Percentiles rank a stretch among this genome's conserved stretches.
These are phyloP conservation scores for Candida ascalaphidarum DNA, from an alignment of 805 yeast species.

Conservation along the genomic window DNA sequence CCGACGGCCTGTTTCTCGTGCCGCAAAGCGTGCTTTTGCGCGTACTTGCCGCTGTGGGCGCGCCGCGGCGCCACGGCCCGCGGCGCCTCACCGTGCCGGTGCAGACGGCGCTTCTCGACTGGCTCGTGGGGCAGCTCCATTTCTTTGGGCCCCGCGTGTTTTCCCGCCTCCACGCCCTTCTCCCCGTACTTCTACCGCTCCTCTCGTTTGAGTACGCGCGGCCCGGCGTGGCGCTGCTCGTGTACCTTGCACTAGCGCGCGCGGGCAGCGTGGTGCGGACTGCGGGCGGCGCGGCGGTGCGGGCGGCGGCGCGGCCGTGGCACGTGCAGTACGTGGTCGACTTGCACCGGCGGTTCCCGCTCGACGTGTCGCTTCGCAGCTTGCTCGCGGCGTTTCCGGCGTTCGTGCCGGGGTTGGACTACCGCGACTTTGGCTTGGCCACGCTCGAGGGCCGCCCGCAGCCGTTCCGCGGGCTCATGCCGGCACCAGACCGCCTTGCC, in stretches of 20 bases:
- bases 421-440: constrained; percentile 2
- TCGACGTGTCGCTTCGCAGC: constrained; percentile 16
- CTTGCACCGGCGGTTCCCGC: constrained; percentile 20
- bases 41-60: too few relatives aligned
- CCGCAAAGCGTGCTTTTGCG: too few relatives aligned
- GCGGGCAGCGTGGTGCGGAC: too few relatives aligned
- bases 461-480: too few relatives aligned
- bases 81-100: constrained; percentile 6
- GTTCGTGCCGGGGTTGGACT: constrained; percentile 13
- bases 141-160: constrained; percentile 4
- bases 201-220: constrained; percentile 9
- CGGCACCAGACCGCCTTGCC: too few relatives aligned
- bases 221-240: constrained; percentile 6
- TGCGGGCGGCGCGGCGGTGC: too few relatives aligned
- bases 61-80: constrained; percentile 4
- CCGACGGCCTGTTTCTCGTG: too few relatives aligned
- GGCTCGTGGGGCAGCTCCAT: constrained; percentile 7
- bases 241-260: constrained; percentile 1
- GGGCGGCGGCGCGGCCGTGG: constrained; percentile 12
- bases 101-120: constrained; percentile 7
- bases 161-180: constrained; percentile 1
- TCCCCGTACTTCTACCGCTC: constrained; percentile 7
- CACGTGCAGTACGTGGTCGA: constrained; percentile 20
- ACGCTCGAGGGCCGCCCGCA: too few relatives aligned
- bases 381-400: constrained; percentile 13